Base-by-base conservation (phyloP, 176 grass and related monocot species). In the Carex scoparia region DNA sequence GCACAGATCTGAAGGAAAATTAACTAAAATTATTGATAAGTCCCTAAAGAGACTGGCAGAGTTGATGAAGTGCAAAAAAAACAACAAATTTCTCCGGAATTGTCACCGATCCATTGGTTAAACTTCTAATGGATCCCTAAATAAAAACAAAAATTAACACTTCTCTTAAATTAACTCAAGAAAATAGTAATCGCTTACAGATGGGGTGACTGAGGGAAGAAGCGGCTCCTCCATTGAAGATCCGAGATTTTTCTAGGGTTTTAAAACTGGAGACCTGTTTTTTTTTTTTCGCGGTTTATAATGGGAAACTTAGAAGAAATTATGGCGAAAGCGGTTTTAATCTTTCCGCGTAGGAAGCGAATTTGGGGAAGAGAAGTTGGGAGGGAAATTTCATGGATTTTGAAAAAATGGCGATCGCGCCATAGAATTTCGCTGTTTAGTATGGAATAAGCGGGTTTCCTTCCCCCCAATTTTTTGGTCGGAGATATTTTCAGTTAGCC, bases 171-270 rank as follows among this genome's bases (percentile, higher is more conserved):
- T 18, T 16, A 79, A 9, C 10, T 3, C 13, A 33, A 35, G 30
- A 35, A 35, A 78, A 58, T 35, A 79, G 7, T 16, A 35, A 58
- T 56, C 2, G 19, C 58, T 64, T 82, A 65, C 79, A 2, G 79
- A 65, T 82, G 57, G 18, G 23, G 35, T 10, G 18, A 65, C 23
- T 0, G 60, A 82, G 40, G 79, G 58, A 65, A 82, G 57, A 14
- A 82, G 79, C 0, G 37, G 60, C 60, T 82, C 79, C 79, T 82
- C 79, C 79, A 82, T 82, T 46, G 61, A 82, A 46, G n/a, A 16
- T 42, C 16, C 3, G 12, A n/a, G 33, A n/a, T 62, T 81, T 64
- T 48, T 60, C 57, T 77, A 55, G 73, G 69, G 69, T 46, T 77
- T 56, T 77, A 4, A 13, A 51, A 30, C 33, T 2, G 16, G 16